Evolutionary conservation across 2,329 filamentous ascomycete genomes (phyloP).

Genomic region (Aspergillus sclerotialis): DNA sequence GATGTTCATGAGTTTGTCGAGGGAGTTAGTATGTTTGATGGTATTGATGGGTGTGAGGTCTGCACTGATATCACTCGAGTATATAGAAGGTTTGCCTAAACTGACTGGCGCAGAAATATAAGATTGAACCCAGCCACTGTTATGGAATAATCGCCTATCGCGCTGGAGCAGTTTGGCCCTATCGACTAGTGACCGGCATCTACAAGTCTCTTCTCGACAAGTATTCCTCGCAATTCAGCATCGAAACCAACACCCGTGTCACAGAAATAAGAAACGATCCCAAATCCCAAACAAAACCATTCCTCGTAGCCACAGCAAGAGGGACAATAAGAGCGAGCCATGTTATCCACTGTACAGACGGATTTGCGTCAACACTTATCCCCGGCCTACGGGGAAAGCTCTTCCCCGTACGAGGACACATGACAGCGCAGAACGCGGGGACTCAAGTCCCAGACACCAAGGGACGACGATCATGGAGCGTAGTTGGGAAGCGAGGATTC

Average conservation of each 20-base stretch:
- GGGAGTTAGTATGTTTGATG: too few species aligned
- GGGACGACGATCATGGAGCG: slow-evolving; percentile 8
- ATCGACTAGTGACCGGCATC: slow-evolving; percentile 18
- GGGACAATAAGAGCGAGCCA: slow-evolving; percentile 37
- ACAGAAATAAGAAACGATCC: slow-evolving; percentile 4
- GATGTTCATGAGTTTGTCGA: too few species aligned
- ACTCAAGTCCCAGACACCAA: slow-evolving; percentile 12
- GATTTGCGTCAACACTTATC: slow-evolving; percentile 43
- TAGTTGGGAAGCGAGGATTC: slow-evolving; percentile 23
- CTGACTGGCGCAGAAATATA: too few species aligned
- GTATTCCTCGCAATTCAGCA: slow-evolving; percentile 6
- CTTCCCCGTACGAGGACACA: slow-evolving; percentile 46
- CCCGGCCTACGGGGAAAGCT: slow-evolving; percentile 41
- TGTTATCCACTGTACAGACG: slow-evolving; percentile 50
- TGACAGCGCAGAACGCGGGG: slow-evolving; percentile 38
- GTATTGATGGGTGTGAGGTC: too few species aligned
- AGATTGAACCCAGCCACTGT: slow-evolving; percentile 1
- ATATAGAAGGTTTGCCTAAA: background rate
- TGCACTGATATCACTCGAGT: slow-evolving; percentile 4
- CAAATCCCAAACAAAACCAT: slow-evolving; percentile 1
- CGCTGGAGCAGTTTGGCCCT: slow-evolving; percentile 19
- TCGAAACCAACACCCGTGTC: slow-evolving; percentile 16
- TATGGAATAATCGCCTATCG: slow-evolving; percentile 11
- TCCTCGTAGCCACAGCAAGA: slow-evolving; percentile 33
- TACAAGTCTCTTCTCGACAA: slow-evolving; percentile 8